Conservation (phyloP, 176 grass and related monocot species). For the Bromus sterilis region DNA sequence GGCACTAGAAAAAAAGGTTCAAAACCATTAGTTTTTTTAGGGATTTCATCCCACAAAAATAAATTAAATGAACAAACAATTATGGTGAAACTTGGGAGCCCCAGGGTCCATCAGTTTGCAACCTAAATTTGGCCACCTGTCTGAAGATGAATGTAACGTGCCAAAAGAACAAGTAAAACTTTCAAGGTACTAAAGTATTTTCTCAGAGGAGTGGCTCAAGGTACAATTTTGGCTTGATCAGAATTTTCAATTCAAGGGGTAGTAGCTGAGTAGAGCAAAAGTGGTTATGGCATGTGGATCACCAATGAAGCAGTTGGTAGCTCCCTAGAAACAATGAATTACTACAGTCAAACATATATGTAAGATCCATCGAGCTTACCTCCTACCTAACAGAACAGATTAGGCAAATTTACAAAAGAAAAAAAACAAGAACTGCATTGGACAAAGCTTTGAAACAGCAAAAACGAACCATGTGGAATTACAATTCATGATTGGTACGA, state of each 20-base stretch:
- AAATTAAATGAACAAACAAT: background rate
- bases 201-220: background rate
- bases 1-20: background rate
- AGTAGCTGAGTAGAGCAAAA: background rate
- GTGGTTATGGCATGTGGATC: background rate
- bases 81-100: background rate
- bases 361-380: background rate
- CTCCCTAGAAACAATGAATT: background rate
- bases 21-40: background rate
- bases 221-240: background rate
- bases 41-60: background rate
- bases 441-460: background rate
- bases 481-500: background rate
- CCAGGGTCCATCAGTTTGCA: background rate
- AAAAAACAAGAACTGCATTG: background rate
- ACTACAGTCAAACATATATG: background rate
- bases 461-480: background rate
- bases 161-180: background rate
- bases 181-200: background rate
- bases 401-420: background rate
- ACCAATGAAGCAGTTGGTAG: background rate
- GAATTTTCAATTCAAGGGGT: background rate
- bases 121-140: background rate
- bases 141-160: background rate
- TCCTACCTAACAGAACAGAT: background rate